Evolutionary conservation across 257 asterid genomes (phyloP).

Genomic region (Nicotiana tabacum): DNA sequence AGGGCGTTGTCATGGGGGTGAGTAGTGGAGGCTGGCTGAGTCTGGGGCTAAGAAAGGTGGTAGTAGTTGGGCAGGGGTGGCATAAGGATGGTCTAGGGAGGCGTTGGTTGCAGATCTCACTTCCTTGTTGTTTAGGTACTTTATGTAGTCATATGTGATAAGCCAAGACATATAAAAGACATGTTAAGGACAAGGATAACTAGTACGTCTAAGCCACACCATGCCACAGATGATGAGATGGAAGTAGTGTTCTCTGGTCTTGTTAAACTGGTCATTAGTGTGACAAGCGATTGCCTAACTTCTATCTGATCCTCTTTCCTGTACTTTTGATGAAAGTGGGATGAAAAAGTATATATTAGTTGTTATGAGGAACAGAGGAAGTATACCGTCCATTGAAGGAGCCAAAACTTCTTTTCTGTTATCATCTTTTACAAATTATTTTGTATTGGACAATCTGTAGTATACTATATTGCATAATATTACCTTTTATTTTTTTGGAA

Average conservation of each 20-base stretch:
- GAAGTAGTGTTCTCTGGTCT: not conserved
- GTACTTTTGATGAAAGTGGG: not conserved
- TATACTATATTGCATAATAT: too few species aligned
- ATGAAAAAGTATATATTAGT: not conserved
- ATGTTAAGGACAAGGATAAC: not conserved
- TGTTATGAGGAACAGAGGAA: not conserved
- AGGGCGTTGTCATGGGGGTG: not conserved
- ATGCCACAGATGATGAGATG: not conserved
- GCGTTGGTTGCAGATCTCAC: not conserved
- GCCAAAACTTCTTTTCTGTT: not conserved
- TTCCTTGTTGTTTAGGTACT: not conserved
- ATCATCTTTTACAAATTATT: not conserved
- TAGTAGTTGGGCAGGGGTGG: not conserved
- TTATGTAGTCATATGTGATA: not conserved
- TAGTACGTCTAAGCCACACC: not conserved
- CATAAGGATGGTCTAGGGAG: not conserved
- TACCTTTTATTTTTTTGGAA: too few species aligned
- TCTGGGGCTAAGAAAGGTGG: not conserved
- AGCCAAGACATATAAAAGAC: not conserved
- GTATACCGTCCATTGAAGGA: not conserved
- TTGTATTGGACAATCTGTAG: not conserved
- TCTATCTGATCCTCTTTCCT: not conserved
- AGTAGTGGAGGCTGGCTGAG: not conserved
- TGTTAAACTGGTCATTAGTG: not conserved
- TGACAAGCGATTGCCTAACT: not conserved